Percentiles rank a stretch among this genome's conserved stretches.
phyloP scores from a whole-genome alignment of 2,329 filamentous ascomycete genomes.

The Xylaria hypoxylon region DNA sequence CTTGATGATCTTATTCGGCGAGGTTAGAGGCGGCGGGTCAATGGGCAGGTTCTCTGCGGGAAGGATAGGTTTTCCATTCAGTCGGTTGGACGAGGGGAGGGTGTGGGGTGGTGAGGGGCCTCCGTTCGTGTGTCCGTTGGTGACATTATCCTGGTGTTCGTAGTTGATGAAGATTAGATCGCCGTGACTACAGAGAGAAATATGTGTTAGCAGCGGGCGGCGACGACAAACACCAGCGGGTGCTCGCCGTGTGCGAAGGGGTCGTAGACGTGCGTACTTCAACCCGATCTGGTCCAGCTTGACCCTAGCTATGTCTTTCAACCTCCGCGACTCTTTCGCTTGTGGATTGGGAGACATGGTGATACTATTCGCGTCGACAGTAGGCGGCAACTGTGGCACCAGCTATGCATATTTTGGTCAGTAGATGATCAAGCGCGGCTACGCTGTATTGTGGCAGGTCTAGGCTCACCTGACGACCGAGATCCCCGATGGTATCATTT shows the following conservation, averaged over 20 bases:
- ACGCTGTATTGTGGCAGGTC: neutral
- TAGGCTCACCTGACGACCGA: constrained; percentile 63
- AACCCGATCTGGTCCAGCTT: constrained; percentile 70
- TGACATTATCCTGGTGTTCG: constrained; percentile 62
- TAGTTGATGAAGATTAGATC: constrained; percentile 92
- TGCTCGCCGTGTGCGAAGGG: neutral
- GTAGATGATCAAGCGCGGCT: neutral
- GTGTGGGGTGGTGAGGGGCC: constrained; percentile 50
- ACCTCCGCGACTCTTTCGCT: constrained; percentile 67
- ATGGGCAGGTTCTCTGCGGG: constrained; percentile 75
- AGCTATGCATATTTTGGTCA: constrained; percentile 58
- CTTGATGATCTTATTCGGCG: constrained; percentile 73
- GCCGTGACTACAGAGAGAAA: constrained; percentile 73
- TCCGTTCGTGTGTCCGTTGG: constrained; percentile 56
- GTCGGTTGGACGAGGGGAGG: constrained; percentile 66
- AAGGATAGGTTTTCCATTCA: constrained; percentile 82
- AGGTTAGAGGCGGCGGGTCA: constrained; percentile 67
- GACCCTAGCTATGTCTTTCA: constrained; percentile 68
- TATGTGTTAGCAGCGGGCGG: constrained; percentile 39
- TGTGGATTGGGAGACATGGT: constrained; percentile 71
- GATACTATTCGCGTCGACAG: constrained; percentile 70
- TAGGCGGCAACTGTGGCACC: constrained; percentile 68
- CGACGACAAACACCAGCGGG: neutral
- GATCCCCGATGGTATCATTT: constrained; percentile 76
- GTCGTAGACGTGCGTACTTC: constrained; percentile 57